Base-by-base conservation (phyloP, 2,329 filamentous ascomycete genomes). In the Scleromitrula shiraiana region DNA sequence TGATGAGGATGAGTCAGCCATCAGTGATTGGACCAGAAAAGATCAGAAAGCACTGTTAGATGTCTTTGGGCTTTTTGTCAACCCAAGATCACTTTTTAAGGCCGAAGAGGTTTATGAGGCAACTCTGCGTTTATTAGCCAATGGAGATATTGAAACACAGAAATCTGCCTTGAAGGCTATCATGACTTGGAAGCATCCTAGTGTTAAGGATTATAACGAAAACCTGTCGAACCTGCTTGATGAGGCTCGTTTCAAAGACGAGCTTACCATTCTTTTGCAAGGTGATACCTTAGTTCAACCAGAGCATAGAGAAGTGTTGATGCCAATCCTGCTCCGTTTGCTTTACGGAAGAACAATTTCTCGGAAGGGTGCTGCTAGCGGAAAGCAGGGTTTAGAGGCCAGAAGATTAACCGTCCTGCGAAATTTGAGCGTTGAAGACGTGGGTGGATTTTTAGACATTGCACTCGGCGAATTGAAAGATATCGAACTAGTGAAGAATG, bases 71-170 rank as follows among this genome's bases (percentile, higher is more conserved):
- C 81, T 89, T 53, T 97, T 97, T 62, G 71, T 76, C 41, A 98
- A 98, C 61, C 88, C 93, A 0, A 85, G 76, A 59, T 88, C 89
- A 1, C 70, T 98, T 4, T 97, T 82, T 65, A 85, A 81, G 59
- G 78, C 85, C 26, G 72, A 80, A 8, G 82, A 88, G 47, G 90
- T 95, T 0, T 86, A 90, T 59, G 68, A 77, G 7, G 81, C 87
- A 14, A 71, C 97, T 20, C 70, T 96, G 15, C 73, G 76, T 26
- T 74, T 96, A 19, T 72, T 96, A 55, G 79, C 82, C 36, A 95
- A 96, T 62, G 93, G 93, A 59, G 93, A 98, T 62, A 75, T 82
- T 3, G 91, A 96, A 56, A 79, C 95, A 14, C 93, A 98, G 64
- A 91, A 85, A 56, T 78, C 83, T 38, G 82, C 89, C 0, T 73